Evolutionary conservation across 495 filamentous ascomycete genomes (phyloP).

Genomic region (Aeminium ludgeri): DNA sequence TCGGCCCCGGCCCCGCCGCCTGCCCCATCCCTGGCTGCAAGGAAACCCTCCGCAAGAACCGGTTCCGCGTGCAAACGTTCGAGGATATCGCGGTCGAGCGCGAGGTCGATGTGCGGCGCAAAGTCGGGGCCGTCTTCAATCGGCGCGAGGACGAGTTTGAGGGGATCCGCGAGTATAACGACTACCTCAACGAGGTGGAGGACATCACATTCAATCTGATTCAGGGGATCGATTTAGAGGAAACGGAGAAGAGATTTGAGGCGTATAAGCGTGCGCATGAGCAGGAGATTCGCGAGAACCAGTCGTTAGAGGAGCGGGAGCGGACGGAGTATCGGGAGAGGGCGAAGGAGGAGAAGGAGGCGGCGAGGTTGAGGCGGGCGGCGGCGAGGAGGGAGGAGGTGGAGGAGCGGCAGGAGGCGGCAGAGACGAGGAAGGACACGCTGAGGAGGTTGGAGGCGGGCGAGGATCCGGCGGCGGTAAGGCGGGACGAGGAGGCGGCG

Average conservation of each 20-base stretch:
- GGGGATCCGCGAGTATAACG: conserved; percentile 62
- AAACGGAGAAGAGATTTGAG: conserved; percentile 51
- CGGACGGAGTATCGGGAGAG: conserved; percentile 33
- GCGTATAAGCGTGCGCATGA: conserved; percentile 52
- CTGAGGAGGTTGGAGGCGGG: conserved; percentile 33
- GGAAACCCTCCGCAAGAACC: conserved; percentile 64
- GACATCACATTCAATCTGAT: conserved; percentile 78
- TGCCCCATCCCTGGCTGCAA: conserved; percentile 81
- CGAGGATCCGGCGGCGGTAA: conserved; percentile 35
- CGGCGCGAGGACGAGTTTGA: conserved; percentile 80
- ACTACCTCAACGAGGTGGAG: conserved; percentile 90
- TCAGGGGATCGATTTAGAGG: conserved; percentile 46
- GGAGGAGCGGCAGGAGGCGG: conserved; percentile 40
- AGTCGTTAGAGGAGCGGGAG: conserved; percentile 36
- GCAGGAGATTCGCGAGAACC: conserved; percentile 39
- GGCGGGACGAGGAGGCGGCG: conserved; percentile 41
- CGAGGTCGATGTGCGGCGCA: conserved; percentile 78
- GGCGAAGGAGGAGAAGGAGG: conserved; percentile 53
- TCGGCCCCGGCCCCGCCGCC: conserved; percentile 72
- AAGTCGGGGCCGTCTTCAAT: conserved; percentile 74
- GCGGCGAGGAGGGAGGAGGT: conserved; percentile 38
- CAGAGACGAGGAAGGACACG: conserved; percentile 43
- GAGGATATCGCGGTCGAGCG: conserved; percentile 78
- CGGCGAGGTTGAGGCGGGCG: conserved; percentile 36
- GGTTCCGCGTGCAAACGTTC: conserved; percentile 79